These are phyloP conservation scores for Scortechinia acanthostroma DNA, from an alignment of 2,329 filamentous ascomycete species.

Conservation along the genomic window DNA sequence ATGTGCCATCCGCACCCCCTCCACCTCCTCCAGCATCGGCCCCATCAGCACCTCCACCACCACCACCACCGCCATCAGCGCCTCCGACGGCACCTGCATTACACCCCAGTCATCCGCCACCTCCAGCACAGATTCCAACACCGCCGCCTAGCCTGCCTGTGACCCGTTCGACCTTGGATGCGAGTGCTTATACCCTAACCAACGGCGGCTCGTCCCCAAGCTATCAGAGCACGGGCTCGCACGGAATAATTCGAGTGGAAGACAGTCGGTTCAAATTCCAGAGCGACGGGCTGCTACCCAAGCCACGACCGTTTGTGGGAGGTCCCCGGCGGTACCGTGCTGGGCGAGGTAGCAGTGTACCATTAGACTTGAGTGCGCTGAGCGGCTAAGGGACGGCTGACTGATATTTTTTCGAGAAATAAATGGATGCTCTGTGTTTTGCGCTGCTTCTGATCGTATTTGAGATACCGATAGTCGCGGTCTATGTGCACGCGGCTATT, in stretches of 20 bases:
- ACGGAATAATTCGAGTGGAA: not conserved
- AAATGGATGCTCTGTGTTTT: not conserved
- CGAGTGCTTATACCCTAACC: slow-evolving; percentile 1
- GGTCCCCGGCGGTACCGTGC: not conserved
- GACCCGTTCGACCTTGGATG: not conserved
- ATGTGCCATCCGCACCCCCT: not conserved
- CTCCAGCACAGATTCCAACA: no score
- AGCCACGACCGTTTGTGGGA: not conserved
- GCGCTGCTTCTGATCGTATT: no score
- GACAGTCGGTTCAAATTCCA: slow-evolving; percentile 2
- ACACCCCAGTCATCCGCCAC: no score
- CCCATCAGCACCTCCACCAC: not conserved
- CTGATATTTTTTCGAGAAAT: no score
- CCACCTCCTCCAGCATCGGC: not conserved
- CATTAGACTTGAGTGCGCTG: not conserved
- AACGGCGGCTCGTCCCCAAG: not conserved
- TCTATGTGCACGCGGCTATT: no score
- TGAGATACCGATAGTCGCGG: no score
- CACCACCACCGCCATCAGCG: not conserved
- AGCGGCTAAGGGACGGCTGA: not conserved
- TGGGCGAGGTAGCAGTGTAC: not conserved
- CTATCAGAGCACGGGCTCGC: not conserved
- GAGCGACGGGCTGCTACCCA: not conserved
- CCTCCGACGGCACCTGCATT: not conserved
- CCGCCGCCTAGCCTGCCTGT: not conserved